Base-by-base conservation (phyloP, 768 basidiomycete species). In the Kwoniella pini region DNA sequence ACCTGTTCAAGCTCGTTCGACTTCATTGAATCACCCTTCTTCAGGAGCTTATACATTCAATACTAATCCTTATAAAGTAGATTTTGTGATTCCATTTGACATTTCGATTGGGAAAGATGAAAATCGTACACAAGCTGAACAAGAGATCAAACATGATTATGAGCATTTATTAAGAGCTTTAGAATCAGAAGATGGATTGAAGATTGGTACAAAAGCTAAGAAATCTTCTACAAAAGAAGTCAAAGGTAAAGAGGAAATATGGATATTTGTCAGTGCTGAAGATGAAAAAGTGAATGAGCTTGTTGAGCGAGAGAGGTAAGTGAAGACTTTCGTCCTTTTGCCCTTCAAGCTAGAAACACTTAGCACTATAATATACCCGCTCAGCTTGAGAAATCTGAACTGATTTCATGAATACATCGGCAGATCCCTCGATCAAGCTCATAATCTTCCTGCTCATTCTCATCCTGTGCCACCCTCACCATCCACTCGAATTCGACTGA, bases 291-390 rank as follows among this genome's bases (percentile, higher is more conserved):
- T 96, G 19, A 72, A 82, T 24, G 83, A 84, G 44, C 82, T 95
- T 9, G 84, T 88, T 0, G 85, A 85, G 62, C 81, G 85, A 43
- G 91, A 94, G 80, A 81, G 87, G 91, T 90, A 71, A 72, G 87
- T 79, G 13, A 1, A 21, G n/a, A n/a, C n/a, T n/a, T n/a, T n/a
- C n/a, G n/a, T n/a, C n/a, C n/a, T n/a, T n/a, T n/a, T n/a, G n/a
- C n/a, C n/a, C n/a, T n/a, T n/a, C n/a, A n/a, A n/a, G n/a, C n/a
- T n/a, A n/a, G n/a, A n/a, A n/a, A n/a, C n/a, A n/a, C n/a, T n/a
- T n/a, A n/a, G n/a, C n/a, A n/a, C n/a, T n/a, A n/a, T n/a, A n/a
- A n/a, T n/a, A n/a, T n/a, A n/a, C n/a, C n/a, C n/a, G n/a, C n/a
- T 33, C 19, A n/a, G 21, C 30, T 30, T 26, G 46, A 7, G 22